Base-by-base conservation (phyloP, 441 rosid species). In the Omphalea diandra region DNA sequence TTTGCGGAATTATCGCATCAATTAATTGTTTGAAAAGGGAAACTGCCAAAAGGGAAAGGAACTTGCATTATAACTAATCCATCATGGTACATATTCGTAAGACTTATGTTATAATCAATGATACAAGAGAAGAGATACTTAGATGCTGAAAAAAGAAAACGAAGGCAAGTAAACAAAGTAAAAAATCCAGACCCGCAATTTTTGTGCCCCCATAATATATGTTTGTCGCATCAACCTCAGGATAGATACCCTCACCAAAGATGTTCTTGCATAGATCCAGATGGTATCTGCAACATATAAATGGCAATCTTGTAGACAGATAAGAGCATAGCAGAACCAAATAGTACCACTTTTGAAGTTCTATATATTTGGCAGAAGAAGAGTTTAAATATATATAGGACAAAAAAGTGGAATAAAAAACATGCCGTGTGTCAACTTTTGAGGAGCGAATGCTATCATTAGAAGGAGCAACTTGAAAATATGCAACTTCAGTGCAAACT, bases 401-500 rank as follows among this genome's bases (percentile, higher is more conserved):
- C 17, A 57, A 38, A 29, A 7, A 40, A 55, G 67, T 40, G 50
- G 58, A 62, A 10, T 24, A 31, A 77, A 24, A 56, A 58, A 75
- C 79, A 78, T 75, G 81, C 99, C 87, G 79, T 71, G 94, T 78
- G 76, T 94, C 89, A 72, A 94, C 80, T 86, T 77, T 86, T 67
- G 96, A 82, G 24, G 97, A 94, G 72, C 99, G 97, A 69, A 94
- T 68, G 70, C 96, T 91, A 76, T 91, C 96, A 49, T 88, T 86
- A 46, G 88, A 74, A 40, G 99, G 97, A 24, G 99, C 99, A 77
- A 92, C 98, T 77, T 92, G 99, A 81, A 92, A 94, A 80, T 87
- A 94, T 2, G 97, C 97, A 74, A 94, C 92, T 87, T 94, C 97
- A 50, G 94, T 90, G 78, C 99, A 94, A 74, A 88, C 94, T 80